Evolutionary conservation across 2,329 filamentous ascomycete species (phyloP), one percentile per base, ranked within the genome.

Genomic region (Mycogone perniciosa): DNA sequence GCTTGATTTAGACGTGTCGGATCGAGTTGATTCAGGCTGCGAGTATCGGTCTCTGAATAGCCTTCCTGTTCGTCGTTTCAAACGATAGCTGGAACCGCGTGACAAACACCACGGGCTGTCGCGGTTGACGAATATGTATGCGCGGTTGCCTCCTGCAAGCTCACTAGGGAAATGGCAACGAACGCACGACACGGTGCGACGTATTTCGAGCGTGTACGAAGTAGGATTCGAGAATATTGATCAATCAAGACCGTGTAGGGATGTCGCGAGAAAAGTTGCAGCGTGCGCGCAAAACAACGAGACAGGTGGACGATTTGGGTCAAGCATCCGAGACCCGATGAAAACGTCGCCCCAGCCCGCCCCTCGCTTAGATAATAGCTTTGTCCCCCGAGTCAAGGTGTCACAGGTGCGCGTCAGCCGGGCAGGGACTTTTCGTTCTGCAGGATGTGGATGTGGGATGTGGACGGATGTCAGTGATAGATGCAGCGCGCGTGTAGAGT

Each of bases 321-420:
- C 3, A 35, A 11, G 7, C 7, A 35, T 35, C 33, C 2, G 11
- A 35, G 11, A 35, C 33, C 11, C 33, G 33, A 35, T 35, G 33
- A 35, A 35, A 37, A n/a, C 37, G 46, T 33, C 42, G 46, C 46
- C n/a, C 37, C 46, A 31, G 46, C 39, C 46, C 46, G 46, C 40
- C 39, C 39, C 46, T 43, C 31, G 46, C 46, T 48, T 42, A 48
- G 31, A 43, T 43, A 48, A 40, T 20, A 20, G 20, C 20, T 20
- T 20, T 3, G 20, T 20, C 3, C 20, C 3, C 20, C 20, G 2
- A 2, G 20, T 20, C 20, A 20, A 20, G 20, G 20, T 20, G 20
- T 20, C 20, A 20, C 20, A 20, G 3, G 20, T 37, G 34, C 34
- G 34, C 34, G 9, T 37, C 34, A 37, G 20, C 20, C 20, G 20